phyloP scores from a whole-genome alignment of 768 basidiomycete species.

The Mycena metata region DNA sequence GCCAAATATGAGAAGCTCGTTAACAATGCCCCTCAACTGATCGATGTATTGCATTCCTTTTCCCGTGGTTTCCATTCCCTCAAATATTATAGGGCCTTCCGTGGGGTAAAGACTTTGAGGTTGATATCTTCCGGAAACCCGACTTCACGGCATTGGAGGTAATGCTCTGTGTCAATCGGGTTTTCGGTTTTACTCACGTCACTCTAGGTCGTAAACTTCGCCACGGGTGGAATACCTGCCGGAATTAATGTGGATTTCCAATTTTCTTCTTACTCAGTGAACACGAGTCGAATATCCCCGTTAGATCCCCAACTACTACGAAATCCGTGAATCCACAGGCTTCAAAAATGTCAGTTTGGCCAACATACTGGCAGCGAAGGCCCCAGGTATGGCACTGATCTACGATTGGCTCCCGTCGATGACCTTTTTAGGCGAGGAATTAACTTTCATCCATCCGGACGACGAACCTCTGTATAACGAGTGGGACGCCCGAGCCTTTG shows the following conservation, averaged over 20 bases:
- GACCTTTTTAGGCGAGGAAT: conserved; percentile 70
- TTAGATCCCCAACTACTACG: conserved; percentile 88
- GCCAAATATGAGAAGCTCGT: conserved; percentile 87
- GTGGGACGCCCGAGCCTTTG: conserved; percentile 86
- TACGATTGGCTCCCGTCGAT: neutral
- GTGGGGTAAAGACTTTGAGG: conserved; percentile 79
- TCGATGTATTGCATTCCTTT: conserved; percentile 63
- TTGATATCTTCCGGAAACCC: conserved; percentile 85
- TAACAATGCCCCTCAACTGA: conserved; percentile 79
- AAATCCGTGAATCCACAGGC: conserved; percentile 83
- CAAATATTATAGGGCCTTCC: conserved; percentile 60
- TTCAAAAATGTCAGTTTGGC: conserved; percentile 93
- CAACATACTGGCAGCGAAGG: conserved; percentile 91
- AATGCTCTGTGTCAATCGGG: neutral
- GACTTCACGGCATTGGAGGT: conserved; percentile 87
- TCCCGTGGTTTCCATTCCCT: conserved; percentile 21
- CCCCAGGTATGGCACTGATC: conserved; percentile 68
- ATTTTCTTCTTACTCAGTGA: conserved; percentile 5
- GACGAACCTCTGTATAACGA: conserved; percentile 80
- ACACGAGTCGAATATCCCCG: neutral
- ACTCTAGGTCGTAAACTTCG: conserved; percentile 3
- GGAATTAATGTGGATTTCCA: conserved; percentile 73
- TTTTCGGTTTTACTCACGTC: neutral
- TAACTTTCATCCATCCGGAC: conserved; percentile 87
- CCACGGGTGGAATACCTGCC: conserved; percentile 76